Percentiles rank a stretch among this genome's conserved stretches.
phyloP scores from a whole-genome alignment of 805 yeast genomes.

The Brettanomyces bruxellensis region DNA sequence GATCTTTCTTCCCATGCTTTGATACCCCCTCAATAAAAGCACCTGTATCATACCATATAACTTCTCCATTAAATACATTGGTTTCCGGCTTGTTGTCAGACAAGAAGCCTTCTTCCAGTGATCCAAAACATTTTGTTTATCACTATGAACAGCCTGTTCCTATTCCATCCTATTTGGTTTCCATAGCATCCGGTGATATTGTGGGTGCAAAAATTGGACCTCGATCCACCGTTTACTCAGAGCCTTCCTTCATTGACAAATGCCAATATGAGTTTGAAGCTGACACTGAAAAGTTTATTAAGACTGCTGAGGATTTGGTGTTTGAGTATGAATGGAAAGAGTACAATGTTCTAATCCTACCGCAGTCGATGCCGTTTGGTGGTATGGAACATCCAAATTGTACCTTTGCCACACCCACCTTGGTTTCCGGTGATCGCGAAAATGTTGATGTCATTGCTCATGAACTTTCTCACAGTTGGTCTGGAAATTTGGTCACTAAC shows the following conservation, averaged over 20 bases:
- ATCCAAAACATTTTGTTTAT: conserved; percentile 22
- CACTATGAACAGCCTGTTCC: conserved; percentile 68
- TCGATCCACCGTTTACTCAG: conserved; percentile 74
- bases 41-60: conserved; percentile 46
- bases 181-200: conserved; percentile 79
- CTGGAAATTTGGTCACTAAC: conserved; percentile 85
- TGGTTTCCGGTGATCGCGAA: conserved; percentile 75
- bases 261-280: conserved; percentile 74
- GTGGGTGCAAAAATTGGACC: conserved; percentile 68
- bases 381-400: conserved; percentile 94
- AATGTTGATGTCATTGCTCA: conserved; percentile 89
- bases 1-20: conserved; percentile 81
- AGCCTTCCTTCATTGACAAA: conserved; percentile 56
- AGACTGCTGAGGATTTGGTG: conserved; percentile 67
- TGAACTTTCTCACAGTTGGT: conserved; percentile 89
- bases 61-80: conserved; percentile 59
- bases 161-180: conserved; percentile 76
- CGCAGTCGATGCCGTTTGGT: conserved; percentile 75
- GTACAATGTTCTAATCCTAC: conserved; percentile 74
- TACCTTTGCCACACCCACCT: conserved; percentile 85
- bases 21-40: conserved; percentile 85
- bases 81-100: conserved; percentile 47
- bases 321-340: conserved; percentile 80
- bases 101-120: conserved; percentile 24
- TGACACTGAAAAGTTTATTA: conserved; percentile 74